Evolutionary conservation across 2,329 filamentous ascomycete species (phyloP).

Genomic region (Pyrenophora graminea): DNA sequence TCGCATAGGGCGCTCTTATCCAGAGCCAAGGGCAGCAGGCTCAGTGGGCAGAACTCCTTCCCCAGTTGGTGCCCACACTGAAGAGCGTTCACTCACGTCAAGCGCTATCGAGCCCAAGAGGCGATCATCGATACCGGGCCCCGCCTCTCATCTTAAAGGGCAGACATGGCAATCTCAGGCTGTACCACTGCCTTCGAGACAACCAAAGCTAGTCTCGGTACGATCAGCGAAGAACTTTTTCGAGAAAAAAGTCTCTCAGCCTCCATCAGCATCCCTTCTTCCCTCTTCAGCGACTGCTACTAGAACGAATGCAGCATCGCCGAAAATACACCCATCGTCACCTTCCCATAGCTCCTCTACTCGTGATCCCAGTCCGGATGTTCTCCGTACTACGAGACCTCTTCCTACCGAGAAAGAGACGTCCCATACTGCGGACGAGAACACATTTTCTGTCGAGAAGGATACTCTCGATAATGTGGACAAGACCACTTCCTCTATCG

Average conservation of each 20-base stretch:
- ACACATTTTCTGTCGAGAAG: too few relatives aligned
- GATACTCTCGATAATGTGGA: background rate
- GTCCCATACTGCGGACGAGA: background rate
- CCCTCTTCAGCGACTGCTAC: conserved; percentile 14
- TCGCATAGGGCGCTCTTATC: conserved; percentile 26
- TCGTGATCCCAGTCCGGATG: conserved; percentile 5
- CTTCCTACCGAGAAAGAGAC: background rate
- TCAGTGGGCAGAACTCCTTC: conserved; percentile 20
- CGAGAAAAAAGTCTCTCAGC: conserved; percentile 31
- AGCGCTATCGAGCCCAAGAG: conserved; percentile 25
- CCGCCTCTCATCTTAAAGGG: background rate
- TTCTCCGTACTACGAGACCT: background rate
- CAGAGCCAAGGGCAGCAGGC: conserved; percentile 10
- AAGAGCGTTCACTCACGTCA: conserved; percentile 25
- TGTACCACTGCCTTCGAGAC: conserved; percentile 8
- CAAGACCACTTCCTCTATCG: background rate
- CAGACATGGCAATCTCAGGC: conserved; percentile 7
- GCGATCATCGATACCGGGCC: conserved; percentile 6
- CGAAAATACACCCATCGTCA: background rate
- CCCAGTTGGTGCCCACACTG: conserved; percentile 25
- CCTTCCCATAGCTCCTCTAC: background rate
- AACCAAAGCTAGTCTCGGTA: conserved; percentile 29
- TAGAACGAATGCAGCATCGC: conserved; percentile 7
- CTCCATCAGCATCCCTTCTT: conserved; percentile 12
- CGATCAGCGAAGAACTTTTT: conserved; percentile 35